Conservation (phyloP, 2,329 filamentous ascomycete genomes). For the Scopulariopsis brevicaulis region DNA sequence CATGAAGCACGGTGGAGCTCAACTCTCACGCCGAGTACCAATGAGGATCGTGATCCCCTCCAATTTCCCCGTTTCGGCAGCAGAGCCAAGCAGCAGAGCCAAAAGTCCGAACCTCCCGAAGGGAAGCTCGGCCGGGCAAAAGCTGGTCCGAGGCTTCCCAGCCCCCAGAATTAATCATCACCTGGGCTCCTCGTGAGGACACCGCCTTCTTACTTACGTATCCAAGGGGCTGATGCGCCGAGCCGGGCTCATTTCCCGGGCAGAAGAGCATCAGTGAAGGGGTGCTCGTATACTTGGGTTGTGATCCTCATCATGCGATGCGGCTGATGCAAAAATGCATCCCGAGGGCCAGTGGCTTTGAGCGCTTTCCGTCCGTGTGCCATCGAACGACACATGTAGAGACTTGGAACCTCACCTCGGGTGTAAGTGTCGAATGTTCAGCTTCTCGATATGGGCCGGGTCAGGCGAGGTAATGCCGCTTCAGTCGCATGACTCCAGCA, state of each 20-base stretch:
- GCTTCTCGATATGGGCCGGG: background rate
- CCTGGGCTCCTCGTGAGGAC: background rate
- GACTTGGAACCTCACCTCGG: background rate
- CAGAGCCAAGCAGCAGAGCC: background rate
- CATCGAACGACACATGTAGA: background rate
- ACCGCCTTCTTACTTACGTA: background rate
- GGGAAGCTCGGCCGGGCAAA: background rate
- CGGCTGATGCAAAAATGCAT: background rate
- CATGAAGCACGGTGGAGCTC: constrained; percentile 14
- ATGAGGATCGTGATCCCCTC: background rate
- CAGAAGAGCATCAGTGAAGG: background rate
- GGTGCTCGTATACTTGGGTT: background rate
- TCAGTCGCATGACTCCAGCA: constrained; percentile 1
- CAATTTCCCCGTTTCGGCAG: background rate
- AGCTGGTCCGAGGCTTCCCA: background rate
- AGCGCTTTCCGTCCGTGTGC: background rate
- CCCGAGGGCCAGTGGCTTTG: background rate
- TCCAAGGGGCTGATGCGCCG: background rate
- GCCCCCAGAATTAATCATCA: background rate
- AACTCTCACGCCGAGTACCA: background rate
- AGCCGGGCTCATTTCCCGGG: background rate
- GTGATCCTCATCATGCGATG: background rate
- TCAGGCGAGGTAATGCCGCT: constrained; percentile 4
- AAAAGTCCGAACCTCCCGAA: background rate
- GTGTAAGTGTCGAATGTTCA: background rate